Evolutionary conservation across 345 rosid genomes (phyloP), one percentile per base, ranked within the genome.

Genomic region (Microthlaspi erraticum): DNA sequence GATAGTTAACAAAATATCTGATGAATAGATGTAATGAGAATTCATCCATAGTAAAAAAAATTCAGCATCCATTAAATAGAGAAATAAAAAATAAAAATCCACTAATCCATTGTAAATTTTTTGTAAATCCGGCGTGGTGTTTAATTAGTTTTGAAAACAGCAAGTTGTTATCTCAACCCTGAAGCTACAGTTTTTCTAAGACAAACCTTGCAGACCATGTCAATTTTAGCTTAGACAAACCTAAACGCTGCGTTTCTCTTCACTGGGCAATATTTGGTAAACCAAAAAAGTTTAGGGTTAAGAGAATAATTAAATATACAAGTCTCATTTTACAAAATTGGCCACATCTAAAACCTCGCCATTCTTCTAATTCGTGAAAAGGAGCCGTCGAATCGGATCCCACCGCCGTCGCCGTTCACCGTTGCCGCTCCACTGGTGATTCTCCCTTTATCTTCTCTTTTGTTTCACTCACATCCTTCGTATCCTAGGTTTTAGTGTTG

Each of bases 331-430:
- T 42, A 13, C 38, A 64, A 38, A 66, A 51, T 20, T 14, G 11
- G 10, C 50, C 26, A 23, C 29, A 20, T 38, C 73, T 58, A 69
- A 69, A 69, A 58, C 66, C 73, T 69, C 18, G 52, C 32, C 54
- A 46, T 48, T 8, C 33, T 46, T 33, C 10, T 7, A 68, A 4
- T 41, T 53, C 36, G 55, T 56, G 56, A 44, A 44, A 31, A 20
- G 34, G 65, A 70, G 31, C 11, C 74, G 66, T 43, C 31, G 62
- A 23, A 42, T 45, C 34, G 52, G 5, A 19, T 23, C 17, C 12
- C 55, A 58, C 66, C 66, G 73, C 42, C 74, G 59, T 46, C 59
- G 52, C 60, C 56, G 55, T 31, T 37, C 42, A 60, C 53, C 66
- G 51, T 53, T 13, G 29, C 53, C 52, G 32, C 0, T 42, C 14